Evolutionary conservation across 768 basidiomycete species (phyloP), one percentile per base, ranked within the genome.

Genomic region (Lactarius sanguifluus): DNA sequence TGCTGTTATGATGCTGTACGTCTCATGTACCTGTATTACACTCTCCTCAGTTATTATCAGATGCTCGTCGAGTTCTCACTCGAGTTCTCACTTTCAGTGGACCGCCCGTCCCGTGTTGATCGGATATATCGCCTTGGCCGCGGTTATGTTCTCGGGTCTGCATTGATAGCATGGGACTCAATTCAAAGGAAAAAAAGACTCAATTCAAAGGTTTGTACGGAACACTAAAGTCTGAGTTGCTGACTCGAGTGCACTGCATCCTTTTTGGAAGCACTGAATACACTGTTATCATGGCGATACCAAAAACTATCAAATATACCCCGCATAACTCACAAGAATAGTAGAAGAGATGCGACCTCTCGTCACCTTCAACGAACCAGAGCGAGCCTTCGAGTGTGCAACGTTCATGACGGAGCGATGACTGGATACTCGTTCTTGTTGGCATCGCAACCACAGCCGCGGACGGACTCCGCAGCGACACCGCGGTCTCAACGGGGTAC

Each of bases 1-100:
- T 55, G 38, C 18, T 47, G 23, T 59, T 56, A 63, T 30, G 57
- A 45, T 54, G 61, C 62, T 67, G 66, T 67, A 67, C 55, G 61
- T 64, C 30, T 28, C 38, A 18, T 64, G 57, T 64, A 59, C 52
- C n/a, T 67, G 62, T 67, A 63, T 62, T 20, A 63, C 41, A 2
- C 15, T 25, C 32, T 45, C 12, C 34, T 58, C 10, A 52, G 23
- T 52, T 52, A 52, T 52, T n/a, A 23, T 59, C 57, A 59, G 45
- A 23, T 30, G 25, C 41, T 52, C 13, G 16, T 66, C 15, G 20
- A 25, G 8, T 36, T 28, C 50, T 23, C 20, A 28, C n/a, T 41
- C 12, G 25, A 45, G 1, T 41, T 41, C 1, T 41, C 16, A 41
- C 16, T 50, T 50, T 10, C 25, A 25, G 28, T 54, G 25, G 20